Conservation (phyloP, 805 yeast species). For the Teunomyces pallodes region DNA sequence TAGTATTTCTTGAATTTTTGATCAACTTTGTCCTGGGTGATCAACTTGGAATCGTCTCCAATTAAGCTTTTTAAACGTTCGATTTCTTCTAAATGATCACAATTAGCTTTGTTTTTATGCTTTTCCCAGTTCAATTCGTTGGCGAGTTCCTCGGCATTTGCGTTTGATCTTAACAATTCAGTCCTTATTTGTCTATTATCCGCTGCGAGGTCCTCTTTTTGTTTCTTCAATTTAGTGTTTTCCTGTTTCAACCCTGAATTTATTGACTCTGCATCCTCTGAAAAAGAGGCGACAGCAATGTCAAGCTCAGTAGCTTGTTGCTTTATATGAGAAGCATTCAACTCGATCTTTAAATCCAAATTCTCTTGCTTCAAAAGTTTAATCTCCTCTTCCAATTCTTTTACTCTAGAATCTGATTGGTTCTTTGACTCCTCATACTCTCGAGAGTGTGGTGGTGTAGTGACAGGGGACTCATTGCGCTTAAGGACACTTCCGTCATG, state of each 20-base stretch:
- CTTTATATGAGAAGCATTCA: constrained; percentile 7
- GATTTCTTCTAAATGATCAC: constrained; percentile 1
- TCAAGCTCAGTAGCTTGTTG: neutral
- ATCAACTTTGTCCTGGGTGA: constrained; percentile 18
- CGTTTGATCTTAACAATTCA: neutral
- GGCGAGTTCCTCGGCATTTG: neutral
- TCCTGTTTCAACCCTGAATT: neutral
- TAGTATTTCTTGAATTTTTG: constrained; percentile 23
- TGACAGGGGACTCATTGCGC: constrained; percentile 8
- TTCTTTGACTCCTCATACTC: constrained; percentile 8
- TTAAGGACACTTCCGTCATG: constrained; percentile 9
- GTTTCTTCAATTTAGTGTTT: neutral
- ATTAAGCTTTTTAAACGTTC: constrained; percentile 7
- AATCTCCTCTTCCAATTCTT: constrained; percentile 6
- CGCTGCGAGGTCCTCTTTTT: neutral
- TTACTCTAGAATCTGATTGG: neutral
- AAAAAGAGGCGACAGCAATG: neutral
- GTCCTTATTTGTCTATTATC: neutral
- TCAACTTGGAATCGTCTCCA: constrained; percentile 13
- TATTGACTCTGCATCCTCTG: neutral
- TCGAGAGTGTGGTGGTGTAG: constrained; percentile 35
- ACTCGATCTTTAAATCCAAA: constrained; percentile 15
- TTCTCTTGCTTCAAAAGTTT: constrained; percentile 14
- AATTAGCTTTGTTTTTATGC: neutral
- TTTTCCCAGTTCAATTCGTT: constrained; percentile 3